phyloP scores from a whole-genome alignment of 2,329 filamentous ascomycete species.

The Botrytis cinerea region DNA sequence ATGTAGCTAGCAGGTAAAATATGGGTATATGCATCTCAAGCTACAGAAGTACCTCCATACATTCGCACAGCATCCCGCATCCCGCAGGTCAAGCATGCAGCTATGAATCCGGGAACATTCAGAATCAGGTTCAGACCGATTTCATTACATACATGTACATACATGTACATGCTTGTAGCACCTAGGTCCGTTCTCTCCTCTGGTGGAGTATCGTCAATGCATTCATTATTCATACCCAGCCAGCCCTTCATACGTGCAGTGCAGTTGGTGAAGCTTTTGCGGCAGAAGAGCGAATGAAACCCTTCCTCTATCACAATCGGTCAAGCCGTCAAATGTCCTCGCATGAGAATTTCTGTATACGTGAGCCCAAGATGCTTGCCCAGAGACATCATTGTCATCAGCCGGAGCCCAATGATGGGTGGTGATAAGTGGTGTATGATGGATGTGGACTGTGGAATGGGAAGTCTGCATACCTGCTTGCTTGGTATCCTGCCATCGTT shows the following conservation, averaged over 20 bases:
- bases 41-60: neutral
- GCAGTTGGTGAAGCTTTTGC: neutral
- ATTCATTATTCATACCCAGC: neutral
- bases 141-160: neutral
- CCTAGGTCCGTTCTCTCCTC: neutral
- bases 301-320: neutral
- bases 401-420: neutral
- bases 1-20: neutral
- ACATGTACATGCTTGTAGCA: neutral
- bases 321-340: neutral
- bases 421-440: neutral
- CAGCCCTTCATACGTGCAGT: neutral
- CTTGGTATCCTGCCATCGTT: neutral
- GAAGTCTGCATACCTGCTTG: neutral
- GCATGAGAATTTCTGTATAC: neutral
- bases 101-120: slow-evolving; percentile 4
- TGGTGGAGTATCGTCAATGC: neutral
- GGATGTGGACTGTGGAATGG: neutral
- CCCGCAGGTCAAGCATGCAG: slow-evolving; percentile 1
- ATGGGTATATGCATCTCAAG: neutral
- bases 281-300: neutral
- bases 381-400: neutral
- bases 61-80: neutral
- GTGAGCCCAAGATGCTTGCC: slow-evolving; percentile 3
- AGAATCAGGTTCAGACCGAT: neutral